Evolutionary conservation across 2,329 filamentous ascomycete genomes (phyloP), one percentile per base, ranked within the genome.

Genomic region (Xenosphaeropsis pyriputrescens): DNA sequence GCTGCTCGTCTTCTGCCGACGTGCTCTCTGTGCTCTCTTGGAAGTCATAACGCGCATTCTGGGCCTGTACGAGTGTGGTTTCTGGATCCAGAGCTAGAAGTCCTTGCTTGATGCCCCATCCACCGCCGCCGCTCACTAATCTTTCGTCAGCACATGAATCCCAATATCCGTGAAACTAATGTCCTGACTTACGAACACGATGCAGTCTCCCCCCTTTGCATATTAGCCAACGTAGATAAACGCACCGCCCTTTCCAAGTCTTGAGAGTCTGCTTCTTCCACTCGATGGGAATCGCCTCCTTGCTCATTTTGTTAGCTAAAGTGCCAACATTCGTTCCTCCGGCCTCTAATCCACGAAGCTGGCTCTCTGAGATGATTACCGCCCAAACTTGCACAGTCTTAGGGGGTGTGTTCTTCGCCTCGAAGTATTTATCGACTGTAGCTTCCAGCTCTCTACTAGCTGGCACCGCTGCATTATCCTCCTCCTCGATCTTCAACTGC

Each of bases 71-170:
- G 6, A 63, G 70, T 15, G 55, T 63, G 13, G 63, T 67, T 45
- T 84, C 70, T 3, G 85, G 82, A 50, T 91, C 84, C 4, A 93
- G 65, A 5, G 84, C 85, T 3, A 93, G 61, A 0, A 93, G 61
- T 1, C 85, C 85, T 48, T 80, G 75, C 54, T 89, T 91, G 39
- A 71, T 64, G 13, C 85, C 85, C 85, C 85, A 93, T 15, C 85
- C 85, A 32, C 85, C 85, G 34, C 85, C 85, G 4, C 85, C 85
- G 49, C 82, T 86, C 44, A 88, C 72, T 68, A 63, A 40, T 48
- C 4, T n/a, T 11, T 9, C 8, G 29, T 50, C 35, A 45, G 45
- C 7, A 34, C 29, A 36, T 29, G 16, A 15, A 18, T 30, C 22
- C 29, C 18, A 18, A 31, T 32, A 15, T 34, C n/a, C 32, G 5